Conservation (phyloP, 345 rosid species). For the Sapria himalayana region DNA sequence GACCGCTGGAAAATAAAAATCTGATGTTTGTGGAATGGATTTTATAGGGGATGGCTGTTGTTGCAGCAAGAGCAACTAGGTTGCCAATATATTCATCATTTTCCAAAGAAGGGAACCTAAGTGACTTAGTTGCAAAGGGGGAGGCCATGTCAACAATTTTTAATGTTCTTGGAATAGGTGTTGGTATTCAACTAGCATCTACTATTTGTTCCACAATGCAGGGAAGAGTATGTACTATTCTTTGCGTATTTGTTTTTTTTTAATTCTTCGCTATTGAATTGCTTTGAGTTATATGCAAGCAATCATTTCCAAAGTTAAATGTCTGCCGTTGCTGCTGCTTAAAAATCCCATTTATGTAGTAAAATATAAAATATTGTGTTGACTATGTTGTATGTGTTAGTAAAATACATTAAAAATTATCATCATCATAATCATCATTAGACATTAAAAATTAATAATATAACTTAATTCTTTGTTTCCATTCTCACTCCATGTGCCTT, state of each 20-base stretch:
- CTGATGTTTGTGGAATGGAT: too few relatives aligned
- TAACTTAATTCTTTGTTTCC: too few relatives aligned
- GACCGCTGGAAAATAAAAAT: too few relatives aligned
- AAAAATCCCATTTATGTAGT: too few relatives aligned
- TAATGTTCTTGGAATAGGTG: constrained; percentile 58
- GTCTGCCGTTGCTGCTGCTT: too few relatives aligned
- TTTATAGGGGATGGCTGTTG: constrained; percentile 86
- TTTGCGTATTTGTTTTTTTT: constrained; percentile 2
- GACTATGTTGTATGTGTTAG: background rate
- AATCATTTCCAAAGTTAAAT: background rate
- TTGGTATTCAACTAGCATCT: constrained; percentile 79
- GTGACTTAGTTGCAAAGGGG: constrained; percentile 89
- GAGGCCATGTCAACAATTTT: constrained; percentile 96
- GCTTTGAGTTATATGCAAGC: background rate
- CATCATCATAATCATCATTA: background rate
- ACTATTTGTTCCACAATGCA: constrained; percentile 74
- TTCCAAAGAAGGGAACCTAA: constrained; percentile 96
- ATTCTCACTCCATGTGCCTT: too few relatives aligned
- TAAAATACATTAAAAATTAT: background rate
- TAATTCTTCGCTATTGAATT: background rate
- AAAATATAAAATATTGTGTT: too few relatives aligned
- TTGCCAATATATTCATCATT: constrained; percentile 85
- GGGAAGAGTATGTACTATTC: constrained; percentile 39
- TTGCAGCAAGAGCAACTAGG: constrained; percentile 93
- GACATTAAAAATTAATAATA: too few relatives aligned